Conservation (phyloP, 106 monocot species). For the Dendrobium nobile region DNA sequence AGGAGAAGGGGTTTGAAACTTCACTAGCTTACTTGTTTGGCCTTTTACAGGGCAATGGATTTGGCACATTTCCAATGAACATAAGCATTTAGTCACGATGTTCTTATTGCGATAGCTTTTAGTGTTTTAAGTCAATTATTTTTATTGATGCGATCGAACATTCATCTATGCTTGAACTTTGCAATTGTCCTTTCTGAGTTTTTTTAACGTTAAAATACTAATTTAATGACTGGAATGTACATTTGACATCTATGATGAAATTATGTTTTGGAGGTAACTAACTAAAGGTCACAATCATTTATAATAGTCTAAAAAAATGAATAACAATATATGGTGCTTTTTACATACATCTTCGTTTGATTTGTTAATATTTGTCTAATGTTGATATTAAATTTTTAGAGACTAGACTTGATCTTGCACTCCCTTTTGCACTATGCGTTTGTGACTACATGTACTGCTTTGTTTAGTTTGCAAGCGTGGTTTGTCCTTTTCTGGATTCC, state of each 20-base stretch:
- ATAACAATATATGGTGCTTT: too few species aligned
- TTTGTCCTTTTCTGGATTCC: too few species aligned
- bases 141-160: not conserved
- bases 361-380: too few species aligned
- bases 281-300: too few species aligned
- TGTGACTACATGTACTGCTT: too few species aligned
- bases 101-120: not conserved
- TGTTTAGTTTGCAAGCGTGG: too few species aligned
- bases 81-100: constrained; percentile 13
- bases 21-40: constrained; percentile 71
- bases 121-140: not conserved
- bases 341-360: too few species aligned
- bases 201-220: not conserved
- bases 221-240: not conserved
- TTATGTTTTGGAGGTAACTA: not conserved
- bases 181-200: not conserved
- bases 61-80: constrained; percentile 49
- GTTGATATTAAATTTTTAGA: too few species aligned
- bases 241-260: not conserved
- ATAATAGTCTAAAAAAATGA: too few species aligned
- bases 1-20: constrained; percentile 58
- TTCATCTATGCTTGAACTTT: not conserved
- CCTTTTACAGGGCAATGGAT: constrained; percentile 69
- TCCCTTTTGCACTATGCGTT: too few species aligned
- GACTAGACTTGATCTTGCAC: too few species aligned